These are phyloP conservation scores for Irpex sp. DNA, from an alignment of 1,284 basidiomycete genomes.

Conservation along the genomic window DNA sequence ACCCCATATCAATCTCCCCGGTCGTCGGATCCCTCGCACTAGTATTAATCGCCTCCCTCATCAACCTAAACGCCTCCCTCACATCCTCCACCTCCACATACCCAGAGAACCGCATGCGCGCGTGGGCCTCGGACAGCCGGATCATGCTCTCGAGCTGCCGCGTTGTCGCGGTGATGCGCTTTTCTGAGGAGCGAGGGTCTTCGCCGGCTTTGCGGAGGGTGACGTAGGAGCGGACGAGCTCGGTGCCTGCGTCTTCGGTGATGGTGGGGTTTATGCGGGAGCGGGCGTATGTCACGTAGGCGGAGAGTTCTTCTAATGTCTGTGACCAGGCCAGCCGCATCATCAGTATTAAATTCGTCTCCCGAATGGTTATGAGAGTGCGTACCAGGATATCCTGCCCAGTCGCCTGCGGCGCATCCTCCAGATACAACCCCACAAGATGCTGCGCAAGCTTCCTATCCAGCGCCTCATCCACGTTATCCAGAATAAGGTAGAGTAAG, in stretches of 20 bases:
- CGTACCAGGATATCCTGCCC: constrained; percentile 76
- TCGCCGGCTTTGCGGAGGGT: constrained; percentile 91
- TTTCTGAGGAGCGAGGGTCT: constrained; percentile 76
- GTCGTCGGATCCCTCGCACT: constrained; percentile 93
- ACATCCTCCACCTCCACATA: constrained; percentile 88
- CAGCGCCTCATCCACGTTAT: constrained; percentile 87
- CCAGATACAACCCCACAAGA: constrained; percentile 90
- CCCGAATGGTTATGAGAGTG: neutral
- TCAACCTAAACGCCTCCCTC: constrained; percentile 86
- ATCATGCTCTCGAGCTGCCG: constrained; percentile 98
- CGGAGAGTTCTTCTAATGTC: constrained; percentile 87
- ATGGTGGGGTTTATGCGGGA: constrained; percentile 89
- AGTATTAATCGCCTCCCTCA: constrained; percentile 94
- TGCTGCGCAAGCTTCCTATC: constrained; percentile 93
- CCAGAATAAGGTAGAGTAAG: constrained; percentile 94
- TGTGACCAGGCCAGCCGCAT: constrained; percentile 26
- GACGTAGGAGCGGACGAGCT: constrained; percentile 89
- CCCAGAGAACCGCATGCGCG: constrained; percentile 89
- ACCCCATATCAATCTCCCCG: constrained; percentile 93
- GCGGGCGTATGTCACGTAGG: constrained; percentile 93
- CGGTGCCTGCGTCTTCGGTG: constrained; percentile 80
- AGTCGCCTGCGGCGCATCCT: constrained; percentile 75
- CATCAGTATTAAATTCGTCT: neutral
- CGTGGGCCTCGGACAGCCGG: constrained; percentile 95
- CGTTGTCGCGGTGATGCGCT: constrained; percentile 96